These are phyloP conservation scores for Catunica adiposa DNA, from an alignment of 2,329 filamentous ascomycete genomes.

Conservation along the genomic window DNA sequence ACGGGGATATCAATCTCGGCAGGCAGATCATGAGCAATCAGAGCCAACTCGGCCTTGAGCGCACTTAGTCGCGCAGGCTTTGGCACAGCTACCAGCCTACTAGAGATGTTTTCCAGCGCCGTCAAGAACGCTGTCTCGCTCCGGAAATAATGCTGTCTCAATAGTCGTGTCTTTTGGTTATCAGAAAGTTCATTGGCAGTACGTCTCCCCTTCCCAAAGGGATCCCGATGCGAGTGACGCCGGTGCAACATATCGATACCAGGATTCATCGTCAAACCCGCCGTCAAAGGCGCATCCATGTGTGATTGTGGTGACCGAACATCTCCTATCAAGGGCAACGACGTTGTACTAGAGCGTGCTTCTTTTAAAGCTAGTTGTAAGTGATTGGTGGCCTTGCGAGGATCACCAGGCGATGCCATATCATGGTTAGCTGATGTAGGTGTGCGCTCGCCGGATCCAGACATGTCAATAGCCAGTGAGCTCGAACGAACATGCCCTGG, in stretches of 20 bases:
- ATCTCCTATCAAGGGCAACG: conserved; percentile 44
- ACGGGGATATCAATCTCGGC: conserved; percentile 72
- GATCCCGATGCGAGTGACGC: conserved; percentile 43
- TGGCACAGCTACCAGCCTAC: conserved; percentile 65
- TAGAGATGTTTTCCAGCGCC: conserved; percentile 69
- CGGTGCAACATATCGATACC: conserved; percentile 31
- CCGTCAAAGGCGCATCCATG: conserved; percentile 41
- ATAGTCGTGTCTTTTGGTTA: conserved; percentile 51
- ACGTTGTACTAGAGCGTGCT: conserved; percentile 50
- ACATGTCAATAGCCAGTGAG: conserved; percentile 14
- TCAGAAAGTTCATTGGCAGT: conserved; percentile 45
- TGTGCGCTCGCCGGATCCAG: conserved; percentile 3
- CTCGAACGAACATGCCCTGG: conserved; percentile 3
- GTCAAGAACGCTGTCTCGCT: conserved; percentile 67
- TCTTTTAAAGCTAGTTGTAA: conserved; percentile 39
- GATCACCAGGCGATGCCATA: neutral
- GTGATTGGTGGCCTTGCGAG: conserved; percentile 28
- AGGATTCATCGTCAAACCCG: conserved; percentile 30
- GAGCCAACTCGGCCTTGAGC: conserved; percentile 60
- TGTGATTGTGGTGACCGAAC: conserved; percentile 34
- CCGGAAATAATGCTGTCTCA: conserved; percentile 70
- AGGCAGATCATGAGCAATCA: conserved; percentile 66
- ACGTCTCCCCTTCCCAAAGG: conserved; percentile 31
- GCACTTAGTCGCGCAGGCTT: conserved; percentile 70
- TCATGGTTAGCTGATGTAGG: neutral